phyloP scores from a whole-genome alignment of 164 flowering plant genomes.

The Protea cynaroides region DNA sequence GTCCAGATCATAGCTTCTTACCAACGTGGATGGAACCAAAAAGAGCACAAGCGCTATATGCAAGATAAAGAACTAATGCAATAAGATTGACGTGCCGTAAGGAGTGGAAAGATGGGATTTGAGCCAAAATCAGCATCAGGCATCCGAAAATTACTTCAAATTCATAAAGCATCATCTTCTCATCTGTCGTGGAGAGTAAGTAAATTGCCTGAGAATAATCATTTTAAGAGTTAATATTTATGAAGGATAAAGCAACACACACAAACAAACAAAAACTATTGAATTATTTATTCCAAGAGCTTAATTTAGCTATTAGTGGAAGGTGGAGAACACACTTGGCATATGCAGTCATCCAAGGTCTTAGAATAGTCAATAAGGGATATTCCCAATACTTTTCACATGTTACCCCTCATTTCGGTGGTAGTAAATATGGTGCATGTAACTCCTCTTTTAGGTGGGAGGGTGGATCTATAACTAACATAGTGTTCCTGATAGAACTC shows the following conservation, averaged over 20 bases:
- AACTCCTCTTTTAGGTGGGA: no score
- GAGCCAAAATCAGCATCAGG: constrained; percentile 72
- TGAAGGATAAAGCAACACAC: background rate
- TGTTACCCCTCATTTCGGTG: no score
- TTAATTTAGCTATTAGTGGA: no score
- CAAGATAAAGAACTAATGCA: constrained; percentile 61
- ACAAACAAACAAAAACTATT: background rate
- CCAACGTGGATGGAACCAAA: constrained; percentile 74
- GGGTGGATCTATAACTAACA: no score
- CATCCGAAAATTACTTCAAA: constrained; percentile 74
- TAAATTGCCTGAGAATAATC: constrained; percentile 55
- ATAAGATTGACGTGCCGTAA: constrained; percentile 78
- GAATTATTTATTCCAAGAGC: no score
- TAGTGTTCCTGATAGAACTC: no score
- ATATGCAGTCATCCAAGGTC: no score
- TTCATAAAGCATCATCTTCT: constrained; percentile 62
- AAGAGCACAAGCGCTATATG: constrained; percentile 71
- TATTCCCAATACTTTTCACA: no score
- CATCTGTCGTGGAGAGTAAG: constrained; percentile 47
- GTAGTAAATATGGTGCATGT: no score
- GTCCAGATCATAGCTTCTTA: constrained; percentile 11
- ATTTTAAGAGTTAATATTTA: no score
- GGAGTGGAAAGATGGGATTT: constrained; percentile 94
- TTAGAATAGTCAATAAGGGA: no score
- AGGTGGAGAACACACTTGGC: no score